Base-by-base conservation (phyloP, 768 basidiomycete genomes). In the Hygrophorus pudorinus region DNA sequence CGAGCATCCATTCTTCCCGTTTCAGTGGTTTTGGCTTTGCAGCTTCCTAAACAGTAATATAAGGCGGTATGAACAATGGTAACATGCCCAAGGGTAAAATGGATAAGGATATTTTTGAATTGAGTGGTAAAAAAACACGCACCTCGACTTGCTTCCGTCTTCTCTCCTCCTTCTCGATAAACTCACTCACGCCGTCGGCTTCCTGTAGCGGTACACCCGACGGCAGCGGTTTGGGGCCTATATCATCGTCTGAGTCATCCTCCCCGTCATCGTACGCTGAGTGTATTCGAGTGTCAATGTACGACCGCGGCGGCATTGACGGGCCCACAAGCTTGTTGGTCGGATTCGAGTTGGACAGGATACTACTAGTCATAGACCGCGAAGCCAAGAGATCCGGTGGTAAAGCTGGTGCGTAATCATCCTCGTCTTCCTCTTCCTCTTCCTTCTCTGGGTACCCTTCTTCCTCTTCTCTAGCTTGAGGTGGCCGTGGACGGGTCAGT, bases 1-100 rank as follows among this genome's bases (percentile, higher is more conserved):
- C 84, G 36, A 98, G 72, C 96, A 99, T 99, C 96, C 96, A 99
- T 60, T 93, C 92, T 14, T 97, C 89, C 34, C 96, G 78, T 60
- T 89, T 67, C 31, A 79, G 66, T 31, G 75, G 73, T 60, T 90
- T 91, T 9, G 86, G 86, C 53, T 84, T 81, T 9, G 70, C 64
- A 1, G 81, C 84, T 67, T 86, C 90, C 78, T 85, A 53, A 37
- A 41, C 14, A 7, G n/a, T n/a, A n/a, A n/a, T n/a, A 24, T 24
- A 24, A 24, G 7, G 24, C 24, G 24, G 24, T 24, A 24, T 3
- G 24, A n/a, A 3, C 21, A 18, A 50, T 41, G 31, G 46, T 18
- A 18, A 32, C 14, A 29, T 31, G 17, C 30, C 40, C 7, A 13
- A 27, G 11, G 29, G 30, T 35, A 30, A 35, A 11, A 20, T 8